Percentiles rank a stretch among this genome's conserved stretches.
Evolutionary conservation across 306 rosid species (phyloP).

Genomic region (Inga leiocalycina): DNA sequence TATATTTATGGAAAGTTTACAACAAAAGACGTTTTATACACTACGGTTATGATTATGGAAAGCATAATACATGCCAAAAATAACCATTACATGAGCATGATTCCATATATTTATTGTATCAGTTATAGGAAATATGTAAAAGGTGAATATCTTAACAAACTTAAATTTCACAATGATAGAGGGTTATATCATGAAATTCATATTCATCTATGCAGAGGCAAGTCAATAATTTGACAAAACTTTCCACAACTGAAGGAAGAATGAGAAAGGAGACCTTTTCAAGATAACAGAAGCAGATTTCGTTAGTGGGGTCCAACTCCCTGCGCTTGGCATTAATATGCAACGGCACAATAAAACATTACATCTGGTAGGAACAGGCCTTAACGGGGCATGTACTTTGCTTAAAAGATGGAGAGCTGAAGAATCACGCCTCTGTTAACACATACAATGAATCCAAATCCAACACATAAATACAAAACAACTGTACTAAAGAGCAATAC

Average conservation of each 20-base stretch:
- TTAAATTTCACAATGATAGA: conserved; percentile 14
- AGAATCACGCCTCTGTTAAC: conserved; percentile 61
- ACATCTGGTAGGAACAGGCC: conserved; percentile 65
- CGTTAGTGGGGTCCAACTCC: conserved; percentile 56
- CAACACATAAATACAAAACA: conserved; percentile 18
- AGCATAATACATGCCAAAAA: conserved; percentile 23
- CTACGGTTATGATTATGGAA: conserved; percentile 18
- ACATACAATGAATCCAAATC: conserved; percentile 29
- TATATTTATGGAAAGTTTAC: not conserved
- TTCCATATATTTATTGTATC: not conserved
- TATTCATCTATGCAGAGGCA: not conserved
- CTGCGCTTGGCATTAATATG: conserved; percentile 71
- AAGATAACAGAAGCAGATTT: conserved; percentile 74
- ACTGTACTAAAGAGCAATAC: not conserved
- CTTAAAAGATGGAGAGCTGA: conserved; percentile 63
- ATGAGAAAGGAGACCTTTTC: conserved; percentile 51
- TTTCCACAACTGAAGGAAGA: conserved; percentile 9
- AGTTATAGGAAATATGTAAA: not conserved
- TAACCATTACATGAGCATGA: conserved; percentile 11
- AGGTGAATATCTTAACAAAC: conserved; percentile 18
- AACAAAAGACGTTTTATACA: conserved; percentile 2
- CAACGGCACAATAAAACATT: conserved; percentile 73
- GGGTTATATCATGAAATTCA: conserved; percentile 4
- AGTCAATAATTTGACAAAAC: conserved; percentile 1
- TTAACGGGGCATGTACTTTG: conserved; percentile 53